phyloP scores from a whole-genome alignment of 2,329 filamentous ascomycete species.

The Pseudofabraea citricarpa region DNA sequence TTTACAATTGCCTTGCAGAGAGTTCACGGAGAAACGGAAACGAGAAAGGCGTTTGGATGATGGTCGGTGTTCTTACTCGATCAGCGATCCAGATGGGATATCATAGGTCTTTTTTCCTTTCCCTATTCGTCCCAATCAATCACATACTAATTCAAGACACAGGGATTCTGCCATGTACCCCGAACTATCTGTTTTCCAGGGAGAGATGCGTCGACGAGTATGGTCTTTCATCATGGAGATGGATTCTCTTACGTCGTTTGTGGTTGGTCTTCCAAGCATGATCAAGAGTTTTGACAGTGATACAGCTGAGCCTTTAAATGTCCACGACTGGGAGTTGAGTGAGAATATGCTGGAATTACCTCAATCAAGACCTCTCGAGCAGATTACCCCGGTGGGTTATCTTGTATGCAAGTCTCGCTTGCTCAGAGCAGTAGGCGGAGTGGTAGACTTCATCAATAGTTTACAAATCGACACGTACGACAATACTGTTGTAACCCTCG shows the following conservation, averaged over 20 bases:
- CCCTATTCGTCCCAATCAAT: too few relatives aligned
- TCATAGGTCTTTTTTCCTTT: too few relatives aligned
- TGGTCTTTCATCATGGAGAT: conserved; percentile 66
- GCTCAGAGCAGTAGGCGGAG: conserved; percentile 61
- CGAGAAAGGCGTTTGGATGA: conserved; percentile 45
- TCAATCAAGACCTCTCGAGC: conserved; percentile 57
- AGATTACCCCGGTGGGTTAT: conserved; percentile 70
- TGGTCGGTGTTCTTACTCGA: conserved; percentile 46
- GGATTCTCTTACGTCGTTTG: conserved; percentile 71
- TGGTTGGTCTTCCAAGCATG: conserved; percentile 54
- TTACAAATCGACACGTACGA: conserved; percentile 52
- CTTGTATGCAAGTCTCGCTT: conserved; percentile 70
- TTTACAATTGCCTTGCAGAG: conserved; percentile 70
- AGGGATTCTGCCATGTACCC: conserved; percentile 71
- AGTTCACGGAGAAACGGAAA: conserved; percentile 67
- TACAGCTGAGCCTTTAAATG: conserved; percentile 66
- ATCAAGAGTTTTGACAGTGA: conserved; percentile 69
- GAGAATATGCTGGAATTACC: conserved; percentile 62
- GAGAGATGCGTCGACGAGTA: conserved; percentile 56
- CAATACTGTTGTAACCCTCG: conserved; percentile 55
- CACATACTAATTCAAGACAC: too few relatives aligned
- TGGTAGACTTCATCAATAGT: conserved; percentile 56
- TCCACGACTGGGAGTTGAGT: conserved; percentile 73
- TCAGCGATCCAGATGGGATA: conserved; percentile 49
- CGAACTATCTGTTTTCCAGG: conserved; percentile 45